Conservation (phyloP, 2,329 filamentous ascomycete genomes). For the Gnomoniopsis smithogilvyi region DNA sequence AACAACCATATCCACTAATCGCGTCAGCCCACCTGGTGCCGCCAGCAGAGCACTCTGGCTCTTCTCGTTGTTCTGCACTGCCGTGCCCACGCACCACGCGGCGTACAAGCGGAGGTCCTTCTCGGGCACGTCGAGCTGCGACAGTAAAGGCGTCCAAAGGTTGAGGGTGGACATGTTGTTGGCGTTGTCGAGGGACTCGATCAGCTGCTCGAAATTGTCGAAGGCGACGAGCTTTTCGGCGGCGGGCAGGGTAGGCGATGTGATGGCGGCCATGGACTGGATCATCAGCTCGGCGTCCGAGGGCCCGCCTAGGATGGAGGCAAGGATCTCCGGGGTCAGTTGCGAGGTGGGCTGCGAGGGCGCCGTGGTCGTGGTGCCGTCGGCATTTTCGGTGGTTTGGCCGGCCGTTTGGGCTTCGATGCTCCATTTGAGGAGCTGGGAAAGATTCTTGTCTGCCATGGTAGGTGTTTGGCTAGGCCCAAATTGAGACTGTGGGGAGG, state of each 20-base stretch:
- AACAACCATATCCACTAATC: slow-evolving; percentile 63
- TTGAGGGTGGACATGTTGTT: slow-evolving; percentile 82
- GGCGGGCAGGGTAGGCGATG: slow-evolving; percentile 60
- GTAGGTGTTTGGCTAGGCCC: slow-evolving; percentile 1
- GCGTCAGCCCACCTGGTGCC: slow-evolving; percentile 62
- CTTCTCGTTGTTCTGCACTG: slow-evolving; percentile 91
- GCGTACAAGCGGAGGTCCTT: slow-evolving; percentile 76
- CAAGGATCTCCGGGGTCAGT: slow-evolving; percentile 68
- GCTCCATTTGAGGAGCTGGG: slow-evolving; percentile 35
- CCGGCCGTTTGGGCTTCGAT: slow-evolving; percentile 25
- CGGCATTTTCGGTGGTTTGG: slow-evolving; percentile 20
- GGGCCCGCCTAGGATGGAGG: slow-evolving; percentile 75
- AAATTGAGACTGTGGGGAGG: not conserved
- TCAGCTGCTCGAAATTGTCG: slow-evolving; percentile 91
- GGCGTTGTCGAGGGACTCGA: slow-evolving; percentile 92
- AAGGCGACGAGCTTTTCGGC: slow-evolving; percentile 80
- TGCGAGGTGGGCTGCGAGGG: slow-evolving; percentile 33
- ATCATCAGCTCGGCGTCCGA: slow-evolving; percentile 92
- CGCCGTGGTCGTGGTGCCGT: slow-evolving; percentile 20
- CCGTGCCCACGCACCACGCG: slow-evolving; percentile 91
- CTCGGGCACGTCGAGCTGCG: slow-evolving; percentile 65
- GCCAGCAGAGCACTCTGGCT: slow-evolving; percentile 69
- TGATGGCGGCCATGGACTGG: slow-evolving; percentile 74
- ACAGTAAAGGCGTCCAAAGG: slow-evolving; percentile 79
- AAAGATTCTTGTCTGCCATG: slow-evolving; percentile 32